A percentile compares a stretch with the other conserved stretches of the same genome.
phyloP scores from a whole-genome alignment of 1,139 yeast genomes.

The Diutina sp. region DNA sequence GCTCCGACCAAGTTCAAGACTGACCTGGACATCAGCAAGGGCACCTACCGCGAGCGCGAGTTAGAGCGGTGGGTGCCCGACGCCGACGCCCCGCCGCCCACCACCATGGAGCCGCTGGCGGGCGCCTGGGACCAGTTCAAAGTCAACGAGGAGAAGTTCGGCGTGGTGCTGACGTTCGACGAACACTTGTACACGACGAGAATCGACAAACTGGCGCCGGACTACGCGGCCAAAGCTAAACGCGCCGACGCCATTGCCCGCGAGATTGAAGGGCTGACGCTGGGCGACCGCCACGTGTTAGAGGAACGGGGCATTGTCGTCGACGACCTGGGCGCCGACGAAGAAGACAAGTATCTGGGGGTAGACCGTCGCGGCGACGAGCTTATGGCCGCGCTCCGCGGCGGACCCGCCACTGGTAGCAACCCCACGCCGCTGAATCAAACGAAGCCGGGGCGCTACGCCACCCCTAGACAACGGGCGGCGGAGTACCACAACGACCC shows the following conservation, averaged over 20 bases:
- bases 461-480: slow-evolving; percentile 57
- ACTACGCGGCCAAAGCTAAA: slow-evolving; percentile 48
- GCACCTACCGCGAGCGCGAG: slow-evolving; percentile 46
- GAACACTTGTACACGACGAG: slow-evolving; percentile 85
- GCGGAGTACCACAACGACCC: slow-evolving; percentile 63
- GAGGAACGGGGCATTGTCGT: slow-evolving; percentile 77
- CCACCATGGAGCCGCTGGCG: slow-evolving; percentile 25
- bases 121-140: slow-evolving; percentile 87
- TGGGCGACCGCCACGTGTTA: slow-evolving; percentile 68
- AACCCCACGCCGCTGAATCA: slow-evolving; percentile 4
- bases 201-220: slow-evolving; percentile 65
- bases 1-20: slow-evolving; percentile 45
- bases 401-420: slow-evolving; percentile 9
- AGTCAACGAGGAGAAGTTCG: slow-evolving; percentile 78
- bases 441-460: slow-evolving; percentile 24
- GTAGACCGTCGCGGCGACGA: slow-evolving; percentile 54
- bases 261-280: slow-evolving; percentile 56
- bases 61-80: slow-evolving; percentile 84
- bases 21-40: slow-evolving; percentile 54
- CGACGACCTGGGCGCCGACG: slow-evolving; percentile 83
- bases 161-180: slow-evolving; percentile 76
- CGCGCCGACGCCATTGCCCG: slow-evolving; percentile 71
- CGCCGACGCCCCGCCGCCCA: slow-evolving; percentile 19
- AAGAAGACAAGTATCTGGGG: slow-evolving; percentile 93
- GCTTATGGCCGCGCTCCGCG: slow-evolving; percentile 38